A percentile compares a stretch with the other conserved stretches of the same genome.
phyloP scores from a whole-genome alignment of 805 yeast genomes.

The Blastobotrys parvus region DNA sequence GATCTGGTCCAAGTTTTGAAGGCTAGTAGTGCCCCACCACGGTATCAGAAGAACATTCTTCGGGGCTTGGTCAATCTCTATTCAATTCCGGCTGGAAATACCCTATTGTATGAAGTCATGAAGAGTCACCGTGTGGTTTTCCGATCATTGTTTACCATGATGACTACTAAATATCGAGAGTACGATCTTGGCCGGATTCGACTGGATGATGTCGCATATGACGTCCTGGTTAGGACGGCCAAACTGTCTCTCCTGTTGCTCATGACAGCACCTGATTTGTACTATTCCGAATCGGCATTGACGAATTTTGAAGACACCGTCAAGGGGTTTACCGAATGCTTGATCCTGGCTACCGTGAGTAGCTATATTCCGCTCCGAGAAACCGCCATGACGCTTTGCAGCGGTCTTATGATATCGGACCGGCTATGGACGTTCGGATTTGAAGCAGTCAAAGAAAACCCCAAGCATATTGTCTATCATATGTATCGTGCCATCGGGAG shows the following conservation, averaged over 20 bases:
- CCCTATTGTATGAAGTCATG: slow-evolving; percentile 5
- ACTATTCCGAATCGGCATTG: background rate
- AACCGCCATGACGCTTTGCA: slow-evolving; percentile 1
- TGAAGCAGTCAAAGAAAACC: slow-evolving; percentile 1
- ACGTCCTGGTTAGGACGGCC: slow-evolving; percentile 8
- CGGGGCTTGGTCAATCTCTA: slow-evolving; percentile 11
- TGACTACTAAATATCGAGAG: slow-evolving; percentile 6
- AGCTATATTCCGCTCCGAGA: slow-evolving; percentile 2
- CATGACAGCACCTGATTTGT: slow-evolving; percentile 3
- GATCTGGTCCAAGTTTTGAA: slow-evolving; percentile 9
- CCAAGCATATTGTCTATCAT: slow-evolving; percentile 10
- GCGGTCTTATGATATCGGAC: background rate
- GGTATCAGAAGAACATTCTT: slow-evolving; percentile 11
- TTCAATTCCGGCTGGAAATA: slow-evolving; percentile 9
- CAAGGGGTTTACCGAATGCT: background rate
- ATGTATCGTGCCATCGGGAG: slow-evolving; percentile 17
- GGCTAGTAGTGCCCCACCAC: slow-evolving; percentile 3
- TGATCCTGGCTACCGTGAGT: background rate
- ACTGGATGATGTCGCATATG: slow-evolving; percentile 4
- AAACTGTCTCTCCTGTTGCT: slow-evolving; percentile 7
- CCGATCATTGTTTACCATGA: slow-evolving; percentile 5
- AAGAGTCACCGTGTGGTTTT: slow-evolving; percentile 1
- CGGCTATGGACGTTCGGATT: background rate
- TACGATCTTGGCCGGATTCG: slow-evolving; percentile 3
- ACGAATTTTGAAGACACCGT: background rate